Base-by-base conservation (phyloP, 23 red algal genomes). In the Gracilaria vermiculophylla region DNA sequence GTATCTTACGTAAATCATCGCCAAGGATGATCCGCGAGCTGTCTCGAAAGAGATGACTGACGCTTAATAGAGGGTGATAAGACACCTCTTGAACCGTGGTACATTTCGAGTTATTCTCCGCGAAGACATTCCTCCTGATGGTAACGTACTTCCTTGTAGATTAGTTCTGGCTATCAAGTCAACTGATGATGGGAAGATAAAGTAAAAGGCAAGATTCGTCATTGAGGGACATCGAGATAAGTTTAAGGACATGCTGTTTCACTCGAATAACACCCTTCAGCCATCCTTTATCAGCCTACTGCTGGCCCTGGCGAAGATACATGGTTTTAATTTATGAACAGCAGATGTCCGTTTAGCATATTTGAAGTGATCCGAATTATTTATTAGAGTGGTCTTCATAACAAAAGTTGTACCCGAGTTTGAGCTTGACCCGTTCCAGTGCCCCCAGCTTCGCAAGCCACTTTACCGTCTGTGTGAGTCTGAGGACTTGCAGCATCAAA, bases 201-300 rank as follows among this genome's bases (percentile, higher is more conserved):
- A 87, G 65, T 76, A 33, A 25, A 87, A 87, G 43, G 64, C 66
- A 19, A 41, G 69, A 0, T 87, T 43, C 41, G 62, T 76, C 19
- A 87, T 87, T 34, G 83, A 69, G 3, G 49, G 66, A 23, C 83
- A 87, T 34, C 65, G 83, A 8, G 83, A 87, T 47, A 11, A 35
- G 8, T 47, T 78, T 1, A 78, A 78, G 52, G 44, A 56, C 32
- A 78, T 78, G 73, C 52, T 78, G 73, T 28, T 53, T 5, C 73
- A 78, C 31, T 54, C 73, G 44, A 35, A 2, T 3, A 52, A 23
- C 2, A 78, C 73, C 1, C 24, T 78, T 2, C 73, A 78, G 40
- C 73, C 73, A 19, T 21, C 1, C 1, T 78, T 45, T 5, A 78
- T 78, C 2, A 12, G 73, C 3, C 31, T 78, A 6, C 44, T 78